Evolutionary conservation across 345 rosid species (phyloP), one percentile per base, ranked within the genome.

Genomic region (Aegle marmelos): DNA sequence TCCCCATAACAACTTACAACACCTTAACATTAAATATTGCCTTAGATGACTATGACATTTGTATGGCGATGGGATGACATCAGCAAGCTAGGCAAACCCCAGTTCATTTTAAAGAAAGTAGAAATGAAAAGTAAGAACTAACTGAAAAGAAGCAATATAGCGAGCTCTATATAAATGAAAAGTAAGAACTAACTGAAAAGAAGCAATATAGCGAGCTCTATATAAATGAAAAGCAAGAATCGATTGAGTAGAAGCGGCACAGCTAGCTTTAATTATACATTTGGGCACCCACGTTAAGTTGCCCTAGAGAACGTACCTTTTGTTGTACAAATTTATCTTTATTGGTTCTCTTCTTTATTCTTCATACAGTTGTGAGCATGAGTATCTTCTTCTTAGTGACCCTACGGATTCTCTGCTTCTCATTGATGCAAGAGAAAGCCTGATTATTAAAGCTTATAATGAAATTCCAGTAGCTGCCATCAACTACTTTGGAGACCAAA

Each of bases 381-480:
- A 62, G 76, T 75, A 74, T 76, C 73, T 70, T 75, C 72, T 54
- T 41, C 67, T 22, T 57, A 30, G 68, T 31, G 56, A 31, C 77
- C 31, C 79, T 36, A 57, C 11, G 33, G 79, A 80, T 72, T 74
- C 62, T 75, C 79, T 75, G 57, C 14, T 74, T 74, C 72, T 74
- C 84, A 82, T 82, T 69, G 85, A 70, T 78, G 6, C 36, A 82
- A 82, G 82, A 82, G 85, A 82, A 82, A 82, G 85, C 74, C 68
- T 70, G 50, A 11, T 45, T 45, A 45, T 45, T 45, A 41, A 78
- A 82, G 79, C 70, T 70, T 34, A n/a, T 53, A 17, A 7, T n/a
- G 45, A 59, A 72, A 57, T 33, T 22, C 50, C 28, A 48, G 69
- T n/a, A 50, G 11, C 72, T 24, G 28, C 31, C 25, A 39, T 45